Evolutionary conservation across 306 rosid species (phyloP).

Genomic region (Quercus robur): DNA sequence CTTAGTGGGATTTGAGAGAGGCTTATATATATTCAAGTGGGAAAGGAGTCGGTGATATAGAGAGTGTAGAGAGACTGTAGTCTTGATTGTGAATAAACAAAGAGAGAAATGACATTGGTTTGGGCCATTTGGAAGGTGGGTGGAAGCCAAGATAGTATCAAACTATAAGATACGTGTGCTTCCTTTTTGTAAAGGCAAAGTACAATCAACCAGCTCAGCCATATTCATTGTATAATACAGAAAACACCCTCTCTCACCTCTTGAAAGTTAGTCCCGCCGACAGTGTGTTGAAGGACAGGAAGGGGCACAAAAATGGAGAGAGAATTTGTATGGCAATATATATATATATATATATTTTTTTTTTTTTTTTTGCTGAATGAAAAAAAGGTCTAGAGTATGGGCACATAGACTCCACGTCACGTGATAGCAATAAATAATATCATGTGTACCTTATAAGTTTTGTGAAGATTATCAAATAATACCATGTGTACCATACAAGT

Average conservation of each 20-base stretch:
- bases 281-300: slow-evolving; percentile 27
- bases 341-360: no score
- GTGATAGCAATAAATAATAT: no score
- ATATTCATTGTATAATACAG: slow-evolving; percentile 23
- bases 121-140: slow-evolving; percentile 60
- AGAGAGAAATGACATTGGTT: slow-evolving; percentile 25
- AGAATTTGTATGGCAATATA: neutral
- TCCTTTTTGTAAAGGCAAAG: slow-evolving; percentile 40
- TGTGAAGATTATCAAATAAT: no score
- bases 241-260: neutral
- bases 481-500: no score
- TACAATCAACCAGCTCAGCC: slow-evolving; percentile 66
- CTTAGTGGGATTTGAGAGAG: slow-evolving; percentile 5
- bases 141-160: slow-evolving; percentile 40
- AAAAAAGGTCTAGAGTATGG: no score
- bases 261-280: slow-evolving; percentile 36
- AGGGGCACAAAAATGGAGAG: neutral
- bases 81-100: neutral
- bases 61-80: neutral
- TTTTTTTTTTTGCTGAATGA: no score
- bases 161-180: slow-evolving; percentile 36
- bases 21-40: slow-evolving; percentile 30
- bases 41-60: slow-evolving; percentile 4
- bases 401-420: no score
- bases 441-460: no score